phyloP scores from a whole-genome alignment of 352 stramenopile species.

The Hyaloperonospora arabidopsidis region DNA sequence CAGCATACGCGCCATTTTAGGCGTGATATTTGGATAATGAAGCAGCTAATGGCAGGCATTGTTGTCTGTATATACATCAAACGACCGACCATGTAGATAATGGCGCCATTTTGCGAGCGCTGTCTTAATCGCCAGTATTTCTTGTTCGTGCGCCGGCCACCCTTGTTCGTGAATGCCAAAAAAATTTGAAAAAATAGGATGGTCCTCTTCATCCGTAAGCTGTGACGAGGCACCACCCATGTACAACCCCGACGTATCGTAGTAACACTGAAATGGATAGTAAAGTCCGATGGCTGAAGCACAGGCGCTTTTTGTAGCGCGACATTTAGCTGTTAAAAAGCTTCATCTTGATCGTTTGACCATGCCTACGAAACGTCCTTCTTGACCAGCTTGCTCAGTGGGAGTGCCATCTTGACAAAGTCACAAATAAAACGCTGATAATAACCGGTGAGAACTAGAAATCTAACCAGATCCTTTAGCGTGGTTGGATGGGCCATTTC shows the following conservation, averaged over 20 bases:
- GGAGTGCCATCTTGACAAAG: constrained; percentile 15
- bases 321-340: constrained; percentile 21
- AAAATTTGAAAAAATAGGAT: constrained; percentile 15
- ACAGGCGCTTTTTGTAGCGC: not conserved
- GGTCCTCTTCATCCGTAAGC: constrained; percentile 11
- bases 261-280: constrained; percentile 22
- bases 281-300: constrained; percentile 19
- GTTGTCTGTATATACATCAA: not conserved
- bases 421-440: constrained; percentile 27
- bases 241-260: constrained; percentile 23
- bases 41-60: not conserved
- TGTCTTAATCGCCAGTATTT: not conserved
- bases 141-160: constrained; percentile 1
- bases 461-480: not conserved
- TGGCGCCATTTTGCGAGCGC: too few species aligned
- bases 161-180: constrained; percentile 1
- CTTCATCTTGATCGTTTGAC: constrained; percentile 5
- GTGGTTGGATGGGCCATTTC: constrained; percentile 15
- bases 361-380: constrained; percentile 20
- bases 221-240: constrained; percentile 4
- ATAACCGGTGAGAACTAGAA: constrained; percentile 23
- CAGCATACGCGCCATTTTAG: not conserved
- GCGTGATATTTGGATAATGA: not conserved
- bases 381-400: constrained; percentile 18
- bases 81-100: not conserved